A percentile compares a stretch with the other conserved stretches of the same genome.
Conservation (phyloP, 1,284 basidiomycete genomes). For the Fomitopsis palustris region DNA sequence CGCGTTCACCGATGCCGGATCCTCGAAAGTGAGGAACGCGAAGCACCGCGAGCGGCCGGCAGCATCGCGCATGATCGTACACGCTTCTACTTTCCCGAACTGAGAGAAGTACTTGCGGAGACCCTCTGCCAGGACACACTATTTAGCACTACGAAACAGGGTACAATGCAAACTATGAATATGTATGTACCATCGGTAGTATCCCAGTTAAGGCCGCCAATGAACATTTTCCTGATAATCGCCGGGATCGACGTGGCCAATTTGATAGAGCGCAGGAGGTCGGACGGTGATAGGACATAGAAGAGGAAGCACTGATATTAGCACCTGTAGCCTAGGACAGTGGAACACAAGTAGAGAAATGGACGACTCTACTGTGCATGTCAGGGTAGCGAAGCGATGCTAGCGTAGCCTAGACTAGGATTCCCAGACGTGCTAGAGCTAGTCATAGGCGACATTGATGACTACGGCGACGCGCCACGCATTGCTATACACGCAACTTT, state of each 20-base stretch:
- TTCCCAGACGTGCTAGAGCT: conserved; percentile 51
- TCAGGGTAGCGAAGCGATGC: conserved; percentile 35
- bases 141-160: conserved; percentile 26
- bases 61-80: conserved; percentile 94
- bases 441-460: conserved; percentile 48
- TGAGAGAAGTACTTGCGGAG: conserved; percentile 69
- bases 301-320: conserved; percentile 60
- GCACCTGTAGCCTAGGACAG: conserved; percentile 74
- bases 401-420: conserved; percentile 72
- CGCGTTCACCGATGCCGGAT: conserved; percentile 73
- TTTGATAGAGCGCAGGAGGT: conserved; percentile 34
- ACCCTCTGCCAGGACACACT: conserved; percentile 46
- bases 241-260: conserved; percentile 14
- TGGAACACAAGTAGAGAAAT: conserved; percentile 51
- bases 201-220: conserved; percentile 97
- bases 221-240: conserved; percentile 91
- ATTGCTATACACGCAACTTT: conserved; percentile 28
- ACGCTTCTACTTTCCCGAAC: conserved; percentile 85
- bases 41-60: conserved; percentile 90
- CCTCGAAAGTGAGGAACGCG: conserved; percentile 92
- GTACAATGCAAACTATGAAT: conserved; percentile 22
- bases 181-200: conserved; percentile 85
- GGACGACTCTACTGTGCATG: conserved; percentile 69
- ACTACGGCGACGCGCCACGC: conserved; percentile 32
- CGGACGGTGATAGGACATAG: conserved; percentile 25